Evolutionary conservation across 2,329 filamentous ascomycete genomes (phyloP).

Genomic region (Aureobasidium sp.): DNA sequence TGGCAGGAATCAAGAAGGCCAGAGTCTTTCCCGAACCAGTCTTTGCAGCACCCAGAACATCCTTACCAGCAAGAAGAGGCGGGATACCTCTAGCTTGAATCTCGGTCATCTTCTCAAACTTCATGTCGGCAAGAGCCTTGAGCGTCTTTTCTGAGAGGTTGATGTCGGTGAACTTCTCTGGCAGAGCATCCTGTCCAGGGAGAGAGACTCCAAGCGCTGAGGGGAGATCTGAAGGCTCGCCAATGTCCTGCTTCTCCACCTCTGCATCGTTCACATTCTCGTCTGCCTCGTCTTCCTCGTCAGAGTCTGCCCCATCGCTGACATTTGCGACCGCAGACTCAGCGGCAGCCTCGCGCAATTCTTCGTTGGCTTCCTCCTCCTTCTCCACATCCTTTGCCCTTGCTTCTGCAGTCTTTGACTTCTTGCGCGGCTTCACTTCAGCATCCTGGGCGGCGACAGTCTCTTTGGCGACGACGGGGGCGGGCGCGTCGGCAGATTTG

Average conservation of each 20-base stretch:
- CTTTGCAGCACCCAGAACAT: slow-evolving; percentile 92
- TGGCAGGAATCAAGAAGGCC: slow-evolving; percentile 85
- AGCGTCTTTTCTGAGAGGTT: slow-evolving; percentile 83
- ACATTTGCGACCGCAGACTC: slow-evolving; percentile 22
- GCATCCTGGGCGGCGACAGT: background rate
- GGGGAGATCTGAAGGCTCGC: slow-evolving; percentile 43
- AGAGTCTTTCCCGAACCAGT: slow-evolving; percentile 94
- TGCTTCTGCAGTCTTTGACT: slow-evolving; percentile 28
- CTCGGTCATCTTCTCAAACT: slow-evolving; percentile 90
- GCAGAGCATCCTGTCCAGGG: slow-evolving; percentile 54
- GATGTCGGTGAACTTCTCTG: slow-evolving; percentile 70
- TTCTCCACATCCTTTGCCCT: slow-evolving; percentile 27
- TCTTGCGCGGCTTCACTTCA: slow-evolving; percentile 34
- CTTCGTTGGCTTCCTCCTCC: slow-evolving; percentile 28
- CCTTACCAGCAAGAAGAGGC: slow-evolving; percentile 77
- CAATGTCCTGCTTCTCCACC: slow-evolving; percentile 27
- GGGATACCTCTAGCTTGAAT: slow-evolving; percentile 86
- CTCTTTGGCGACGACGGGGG: slow-evolving; percentile 21
- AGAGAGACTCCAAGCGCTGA: slow-evolving; percentile 49
- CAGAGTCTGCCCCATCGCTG: slow-evolving; percentile 22
- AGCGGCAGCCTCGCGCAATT: slow-evolving; percentile 28
- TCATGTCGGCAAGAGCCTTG: slow-evolving; percentile 76
- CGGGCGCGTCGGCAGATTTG: slow-evolving; percentile 26
- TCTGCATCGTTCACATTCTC: slow-evolving; percentile 26
- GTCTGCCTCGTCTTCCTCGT: slow-evolving; percentile 30